phyloP scores from a whole-genome alignment of 108 stramenopile genomes.

The Conticribra weissflogii region DNA sequence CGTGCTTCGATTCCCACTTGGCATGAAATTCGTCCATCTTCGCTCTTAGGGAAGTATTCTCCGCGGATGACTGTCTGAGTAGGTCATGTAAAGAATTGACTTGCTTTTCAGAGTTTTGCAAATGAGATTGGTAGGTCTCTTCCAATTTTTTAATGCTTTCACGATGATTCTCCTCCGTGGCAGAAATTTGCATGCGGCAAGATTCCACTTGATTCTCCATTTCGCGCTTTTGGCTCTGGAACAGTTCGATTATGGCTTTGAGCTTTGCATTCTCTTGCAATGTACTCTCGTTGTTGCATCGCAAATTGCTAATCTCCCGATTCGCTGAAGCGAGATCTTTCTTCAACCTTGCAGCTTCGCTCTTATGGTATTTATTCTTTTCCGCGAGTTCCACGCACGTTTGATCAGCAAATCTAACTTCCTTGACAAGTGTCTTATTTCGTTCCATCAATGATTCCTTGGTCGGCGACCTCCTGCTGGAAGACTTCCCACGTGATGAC shows the following conservation, averaged over 20 bases:
- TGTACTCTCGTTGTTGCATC: conserved; percentile 12
- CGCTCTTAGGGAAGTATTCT: conserved; percentile 26
- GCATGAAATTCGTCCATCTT: conserved; percentile 25
- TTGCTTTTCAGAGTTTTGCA: conserved; percentile 35
- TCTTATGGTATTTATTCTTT: conserved; percentile 40
- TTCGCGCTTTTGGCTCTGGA: conserved; percentile 22
- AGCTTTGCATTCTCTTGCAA: conserved; percentile 38
- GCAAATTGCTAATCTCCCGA: conserved; percentile 15
- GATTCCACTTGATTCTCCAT: conserved; percentile 23
- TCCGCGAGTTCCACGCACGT: conserved; percentile 80
- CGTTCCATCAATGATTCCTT: conserved; percentile 58
- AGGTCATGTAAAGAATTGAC: conserved; percentile 34
- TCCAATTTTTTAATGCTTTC: conserved; percentile 24
- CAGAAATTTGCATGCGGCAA: conserved; percentile 21
- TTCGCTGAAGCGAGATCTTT: conserved; percentile 11
- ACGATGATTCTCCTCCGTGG: conserved; percentile 21
- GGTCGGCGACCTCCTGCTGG: conserved; percentile 14
- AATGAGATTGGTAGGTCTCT: conserved; percentile 22
- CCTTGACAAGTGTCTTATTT: conserved; percentile 80
- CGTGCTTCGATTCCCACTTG: conserved; percentile 31
- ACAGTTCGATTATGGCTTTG: conserved; percentile 26
- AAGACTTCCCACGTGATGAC: background rate
- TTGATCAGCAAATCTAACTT: conserved; percentile 87
- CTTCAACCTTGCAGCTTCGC: conserved; percentile 9
- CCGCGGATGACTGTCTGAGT: conserved; percentile 17